Evolutionary conservation across 257 asterid genomes (phyloP).

Genomic region (Nicotiana benthamiana): DNA sequence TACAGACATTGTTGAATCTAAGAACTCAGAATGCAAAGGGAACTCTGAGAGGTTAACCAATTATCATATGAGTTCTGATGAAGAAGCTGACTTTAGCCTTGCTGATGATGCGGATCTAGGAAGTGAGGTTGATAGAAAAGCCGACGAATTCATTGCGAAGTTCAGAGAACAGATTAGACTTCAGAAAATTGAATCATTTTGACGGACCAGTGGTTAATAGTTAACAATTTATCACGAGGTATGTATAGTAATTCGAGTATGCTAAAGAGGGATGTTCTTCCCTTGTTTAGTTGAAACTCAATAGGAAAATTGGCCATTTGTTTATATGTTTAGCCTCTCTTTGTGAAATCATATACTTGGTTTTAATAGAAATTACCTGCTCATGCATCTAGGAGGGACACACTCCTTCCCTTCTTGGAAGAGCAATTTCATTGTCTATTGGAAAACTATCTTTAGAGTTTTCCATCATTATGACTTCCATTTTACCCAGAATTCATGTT

Average conservation of each 20-base stretch:
- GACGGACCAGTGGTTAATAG: conserved; percentile 23
- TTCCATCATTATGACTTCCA: neutral
- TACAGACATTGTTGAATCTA: conserved; percentile 13
- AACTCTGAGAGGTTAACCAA: conserved; percentile 21
- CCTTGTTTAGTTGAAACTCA: neutral
- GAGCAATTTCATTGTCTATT: neutral
- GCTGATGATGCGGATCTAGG: conserved; percentile 49
- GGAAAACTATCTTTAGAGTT: neutral
- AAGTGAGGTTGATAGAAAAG: conserved; percentile 91
- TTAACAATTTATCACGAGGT: neutral
- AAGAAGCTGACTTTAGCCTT: conserved; percentile 14
- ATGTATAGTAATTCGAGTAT: neutral
- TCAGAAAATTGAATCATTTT: conserved; percentile 48
- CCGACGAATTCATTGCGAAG: conserved; percentile 90
- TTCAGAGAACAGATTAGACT: conserved; percentile 85
- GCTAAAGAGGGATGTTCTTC: neutral
- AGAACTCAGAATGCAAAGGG: conserved; percentile 22
- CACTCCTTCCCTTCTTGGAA: neutral
- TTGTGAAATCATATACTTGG: neutral
- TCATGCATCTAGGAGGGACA: neutral
- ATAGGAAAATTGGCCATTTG: neutral
- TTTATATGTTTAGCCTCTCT: neutral
- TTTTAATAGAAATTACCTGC: neutral
- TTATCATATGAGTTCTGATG: conserved; percentile 22
- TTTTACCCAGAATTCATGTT: neutral